A percentile compares a stretch with the other conserved stretches of the same genome.
Evolutionary conservation across 345 rosid genomes (phyloP).

Genomic region (Bretschneidera sinensis): DNA sequence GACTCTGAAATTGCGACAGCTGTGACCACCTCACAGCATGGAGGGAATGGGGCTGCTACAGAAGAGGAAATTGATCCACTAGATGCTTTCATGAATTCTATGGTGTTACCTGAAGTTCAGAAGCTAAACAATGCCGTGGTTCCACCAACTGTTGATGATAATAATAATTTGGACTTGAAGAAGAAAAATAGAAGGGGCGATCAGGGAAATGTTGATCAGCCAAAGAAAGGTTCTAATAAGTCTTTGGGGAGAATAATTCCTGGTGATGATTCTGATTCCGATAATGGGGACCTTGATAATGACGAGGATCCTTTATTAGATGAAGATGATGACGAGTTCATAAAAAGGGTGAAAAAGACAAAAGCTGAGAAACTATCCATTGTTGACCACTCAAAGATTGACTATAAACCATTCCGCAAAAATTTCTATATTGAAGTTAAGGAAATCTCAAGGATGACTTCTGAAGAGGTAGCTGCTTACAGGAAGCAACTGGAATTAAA

Average conservation of each 20-base stretch:
- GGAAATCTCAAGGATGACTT: conserved; percentile 75
- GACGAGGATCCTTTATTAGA: conserved; percentile 64
- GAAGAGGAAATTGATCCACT: conserved; percentile 92
- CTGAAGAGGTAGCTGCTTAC: conserved; percentile 72
- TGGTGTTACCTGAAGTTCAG: conserved; percentile 90
- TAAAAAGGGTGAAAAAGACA: conserved; percentile 98
- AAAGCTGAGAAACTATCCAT: conserved; percentile 85
- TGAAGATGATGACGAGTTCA: conserved; percentile 97
- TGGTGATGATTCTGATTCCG: conserved; percentile 94
- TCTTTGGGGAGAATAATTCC: conserved; percentile 86
- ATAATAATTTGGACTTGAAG: conserved; percentile 23
- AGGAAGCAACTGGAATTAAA: conserved; percentile 88
- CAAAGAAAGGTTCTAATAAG: conserved; percentile 54
- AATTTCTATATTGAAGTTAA: conserved; percentile 86
- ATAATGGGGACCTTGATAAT: conserved; percentile 57
- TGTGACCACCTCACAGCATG: conserved; percentile 32
- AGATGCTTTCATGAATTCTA: conserved; percentile 92
- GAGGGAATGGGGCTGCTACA: conserved; percentile 29
- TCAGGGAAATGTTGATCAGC: conserved; percentile 35
- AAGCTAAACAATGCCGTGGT: conserved; percentile 46
- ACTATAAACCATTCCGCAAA: conserved; percentile 74
- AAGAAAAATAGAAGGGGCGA: no score
- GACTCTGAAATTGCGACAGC: conserved; percentile 35
- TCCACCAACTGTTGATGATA: conserved; percentile 27
- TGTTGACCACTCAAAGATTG: conserved; percentile 92